Conservation (phyloP, 306 rosid species). For the Citrullus colocynthis region DNA sequence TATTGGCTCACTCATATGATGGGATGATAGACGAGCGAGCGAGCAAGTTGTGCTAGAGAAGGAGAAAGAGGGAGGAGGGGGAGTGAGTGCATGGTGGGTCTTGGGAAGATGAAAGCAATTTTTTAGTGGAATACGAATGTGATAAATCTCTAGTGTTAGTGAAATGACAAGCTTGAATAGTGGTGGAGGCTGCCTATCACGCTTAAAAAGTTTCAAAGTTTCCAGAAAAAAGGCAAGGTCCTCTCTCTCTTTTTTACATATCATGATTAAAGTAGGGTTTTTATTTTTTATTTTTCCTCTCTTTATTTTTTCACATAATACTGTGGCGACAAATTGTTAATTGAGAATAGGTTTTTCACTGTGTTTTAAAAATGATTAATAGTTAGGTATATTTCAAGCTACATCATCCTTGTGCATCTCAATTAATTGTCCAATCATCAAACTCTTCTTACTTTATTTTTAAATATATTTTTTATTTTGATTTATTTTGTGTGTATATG, state of each 20-base stretch:
- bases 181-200: slow-evolving; percentile 1
- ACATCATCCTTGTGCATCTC: too few relatives aligned
- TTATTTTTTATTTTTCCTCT: neutral
- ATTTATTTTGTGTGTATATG: too few relatives aligned
- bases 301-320: neutral
- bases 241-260: neutral
- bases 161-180: slow-evolving; percentile 2
- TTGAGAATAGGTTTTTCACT: neutral
- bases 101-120: neutral
- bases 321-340: neutral
- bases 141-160: neutral
- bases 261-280: neutral
- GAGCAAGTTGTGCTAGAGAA: neutral
- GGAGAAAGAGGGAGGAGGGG: neutral
- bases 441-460: too few relatives aligned
- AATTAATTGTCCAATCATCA: too few relatives aligned
- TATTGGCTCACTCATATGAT: neutral
- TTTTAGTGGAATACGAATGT: neutral
- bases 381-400: too few relatives aligned
- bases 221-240: neutral
- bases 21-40: neutral
- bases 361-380: too few relatives aligned
- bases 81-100: slow-evolving; percentile 18
- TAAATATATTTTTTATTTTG: too few relatives aligned
- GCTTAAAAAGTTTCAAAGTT: slow-evolving; percentile 8